Evolutionary conservation across 495 filamentous ascomycete species (phyloP).

Genomic region (Friedmanniomyces endolithicus): DNA sequence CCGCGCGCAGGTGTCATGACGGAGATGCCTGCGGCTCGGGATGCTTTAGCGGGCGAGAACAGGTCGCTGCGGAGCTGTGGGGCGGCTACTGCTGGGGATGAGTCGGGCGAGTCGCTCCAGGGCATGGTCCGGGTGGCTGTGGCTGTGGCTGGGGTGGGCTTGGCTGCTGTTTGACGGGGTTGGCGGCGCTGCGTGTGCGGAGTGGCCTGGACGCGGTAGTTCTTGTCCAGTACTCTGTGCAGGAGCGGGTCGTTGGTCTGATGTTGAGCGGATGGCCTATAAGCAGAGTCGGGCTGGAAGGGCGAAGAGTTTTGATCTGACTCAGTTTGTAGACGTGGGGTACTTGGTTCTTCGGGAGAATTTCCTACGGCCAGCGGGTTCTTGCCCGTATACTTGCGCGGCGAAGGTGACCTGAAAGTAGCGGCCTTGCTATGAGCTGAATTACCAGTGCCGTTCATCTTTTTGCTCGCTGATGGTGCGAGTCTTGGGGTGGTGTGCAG

Average conservation of each 20-base stretch:
- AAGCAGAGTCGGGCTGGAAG: slow-evolving; percentile 25
- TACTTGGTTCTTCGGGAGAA: slow-evolving; percentile 35
- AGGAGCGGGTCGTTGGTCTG: slow-evolving; percentile 56
- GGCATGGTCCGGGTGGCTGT: slow-evolving; percentile 30
- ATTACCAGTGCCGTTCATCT: neutral
- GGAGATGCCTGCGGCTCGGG: slow-evolving; percentile 60
- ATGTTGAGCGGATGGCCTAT: slow-evolving; percentile 13
- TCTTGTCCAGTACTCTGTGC: slow-evolving; percentile 83
- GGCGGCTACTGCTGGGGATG: slow-evolving; percentile 62
- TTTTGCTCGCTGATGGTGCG: slow-evolving; percentile 11
- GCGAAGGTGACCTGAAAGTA: slow-evolving; percentile 11
- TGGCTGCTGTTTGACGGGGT: slow-evolving; percentile 21
- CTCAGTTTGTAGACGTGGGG: slow-evolving; percentile 30
- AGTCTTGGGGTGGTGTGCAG: slow-evolving; percentile 27
- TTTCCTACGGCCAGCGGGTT: slow-evolving; percentile 29
- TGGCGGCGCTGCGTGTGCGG: slow-evolving; percentile 48
- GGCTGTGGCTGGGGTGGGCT: slow-evolving; percentile 17
- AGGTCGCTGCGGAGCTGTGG: slow-evolving; percentile 74
- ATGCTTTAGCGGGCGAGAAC: slow-evolving; percentile 54
- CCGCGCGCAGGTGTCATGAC: slow-evolving; percentile 39
- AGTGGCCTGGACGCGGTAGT: slow-evolving; percentile 83
- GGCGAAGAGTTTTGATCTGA: slow-evolving; percentile 25
- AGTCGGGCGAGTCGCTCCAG: slow-evolving; percentile 51
- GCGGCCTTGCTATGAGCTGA: neutral
- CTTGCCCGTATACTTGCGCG: slow-evolving; percentile 20